Evolutionary conservation across 78 protist species (phyloP), one percentile per base, ranked within the genome.

Genomic region (Protostelium mycophagum): DNA sequence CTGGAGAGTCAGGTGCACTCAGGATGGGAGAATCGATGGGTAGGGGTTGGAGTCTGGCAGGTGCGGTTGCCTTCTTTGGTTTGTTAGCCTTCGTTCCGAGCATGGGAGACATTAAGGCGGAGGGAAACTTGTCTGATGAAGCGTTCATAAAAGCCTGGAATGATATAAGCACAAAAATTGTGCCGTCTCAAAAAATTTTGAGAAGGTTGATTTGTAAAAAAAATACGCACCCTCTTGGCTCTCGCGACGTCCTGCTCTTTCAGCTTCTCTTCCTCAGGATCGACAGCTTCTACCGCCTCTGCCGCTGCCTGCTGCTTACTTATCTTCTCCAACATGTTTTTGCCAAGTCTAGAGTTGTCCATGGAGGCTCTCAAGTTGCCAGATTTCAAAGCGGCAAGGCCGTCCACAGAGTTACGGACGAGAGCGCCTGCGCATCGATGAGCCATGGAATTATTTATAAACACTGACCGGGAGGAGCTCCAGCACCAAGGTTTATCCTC

Each of bases 331-430:
- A 51, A 16, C 16, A 25, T 5, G 16, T 25, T 25, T 51, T 51
- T 51, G 73, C 5, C 73, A 16, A 51, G 73, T 16, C 73, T 51
- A 16, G 73, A 5, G 73, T 51, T 51, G 73, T 51, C 73, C 73
- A 51, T 51, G 73, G 73, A 51, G 73, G 73, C 73, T 51, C 73
- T 51, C 73, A 51, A 51, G 73, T 51, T 51, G 73, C 73, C 73
- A 5, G 73, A 51, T 51, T 51, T 51, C 31, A 51, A 16, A 5
- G 73, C 73, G 73, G 73, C 73, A 16, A 51, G 73, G 16, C 73
- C 73, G 73, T 51, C 73, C 31, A 51, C 73, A 51, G 73, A 51
- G 16, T 51, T 51, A 25, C 73, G 5, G 31, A 51, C 73, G 31
- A 51, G 73, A 16, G 73, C 73, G 31, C 73, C 73, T 51, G 73